Evolutionary conservation across 106 monocot species (phyloP), one percentile per base, ranked within the genome.

Genomic region (Alisma plantagoaquatica): DNA sequence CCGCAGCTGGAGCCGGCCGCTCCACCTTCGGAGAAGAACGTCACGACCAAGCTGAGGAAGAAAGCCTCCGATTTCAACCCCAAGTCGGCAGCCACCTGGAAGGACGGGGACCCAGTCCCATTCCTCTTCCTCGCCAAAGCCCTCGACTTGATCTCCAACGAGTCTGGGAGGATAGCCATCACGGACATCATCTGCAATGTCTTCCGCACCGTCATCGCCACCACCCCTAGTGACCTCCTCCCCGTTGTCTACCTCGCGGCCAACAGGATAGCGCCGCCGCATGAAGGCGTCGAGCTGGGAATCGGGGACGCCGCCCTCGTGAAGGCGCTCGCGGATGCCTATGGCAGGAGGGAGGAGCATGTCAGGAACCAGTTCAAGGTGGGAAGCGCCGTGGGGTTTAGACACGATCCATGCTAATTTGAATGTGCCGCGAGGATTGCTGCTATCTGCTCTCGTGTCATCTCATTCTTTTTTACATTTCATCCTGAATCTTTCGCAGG

Each of bases 231-330:
- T 3, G 89, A 96, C 55, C 78, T 96, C 15, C 70, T 84, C 21
- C 51, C 88, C 1, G 72, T 77, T 0, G 84, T 96, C 21, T 96
- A 96, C 53, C 65, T 96, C 2, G 69, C 89, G 2, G 89, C 88
- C 8, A 96, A 96, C 47, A 64, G 62, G 57, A 81, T 96, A 16
- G 81, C 80, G 23, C 68, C 96, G 9, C 84, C 84, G 5, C 96
- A 96, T 43, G 89, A 89, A 58, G 96, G 96, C 0, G 54, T 81
- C 23, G 96, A 96, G 77, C 84, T 96, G 5, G 96, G 96, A 35
- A 96, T 96, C n/a, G 88, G 96, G 48, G 96, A 96, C 23, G 84
- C 88, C 1, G 41, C 81, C 18, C 54, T 89, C 2, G 58, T 88
- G 30, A 88, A 51, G 64, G 89, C 84, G 2, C 68, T 96, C 24